phyloP scores from a whole-genome alignment of 768 basidiomycete species.

The Hirschioporus abietinus region DNA sequence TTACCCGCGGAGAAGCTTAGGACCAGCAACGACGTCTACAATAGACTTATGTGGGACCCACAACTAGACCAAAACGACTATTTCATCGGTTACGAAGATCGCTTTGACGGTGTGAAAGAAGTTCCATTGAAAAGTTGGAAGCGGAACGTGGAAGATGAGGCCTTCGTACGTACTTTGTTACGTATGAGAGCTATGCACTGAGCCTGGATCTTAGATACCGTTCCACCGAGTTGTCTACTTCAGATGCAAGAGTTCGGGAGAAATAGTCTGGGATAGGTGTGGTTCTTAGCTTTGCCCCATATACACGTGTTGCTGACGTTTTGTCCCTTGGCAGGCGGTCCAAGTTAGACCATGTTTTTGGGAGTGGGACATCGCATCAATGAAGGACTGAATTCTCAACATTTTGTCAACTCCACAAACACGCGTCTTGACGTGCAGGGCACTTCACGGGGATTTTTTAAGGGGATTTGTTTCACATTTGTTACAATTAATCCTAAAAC shows the following conservation, averaged over 20 bases:
- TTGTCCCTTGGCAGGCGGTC: slow-evolving; percentile 6
- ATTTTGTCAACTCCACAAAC: not conserved
- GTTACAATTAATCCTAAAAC: not conserved
- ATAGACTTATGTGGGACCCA: slow-evolving; percentile 21
- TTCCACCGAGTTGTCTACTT: slow-evolving; percentile 21
- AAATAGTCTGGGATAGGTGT: slow-evolving; percentile 18
- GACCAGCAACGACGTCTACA: slow-evolving; percentile 19
- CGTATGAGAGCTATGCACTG: not conserved
- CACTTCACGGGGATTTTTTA: not conserved
- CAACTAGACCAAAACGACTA: slow-evolving; percentile 13
- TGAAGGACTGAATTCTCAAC: not conserved
- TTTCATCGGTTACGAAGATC: slow-evolving; percentile 21
- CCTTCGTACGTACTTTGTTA: slow-evolving; percentile 15
- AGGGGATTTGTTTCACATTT: not conserved
- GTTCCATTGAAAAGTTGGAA: slow-evolving; percentile 16
- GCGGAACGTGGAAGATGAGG: slow-evolving; percentile 20
- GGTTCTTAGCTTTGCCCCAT: not conserved
- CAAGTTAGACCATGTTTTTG: slow-evolving; percentile 19
- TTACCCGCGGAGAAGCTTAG: slow-evolving; percentile 16
- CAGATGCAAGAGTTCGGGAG: slow-evolving; percentile 13
- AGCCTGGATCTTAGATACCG: slow-evolving; percentile 15
- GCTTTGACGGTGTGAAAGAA: slow-evolving; percentile 19
- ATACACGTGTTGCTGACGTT: not conserved
- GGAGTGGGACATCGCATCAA: slow-evolving; percentile 13
- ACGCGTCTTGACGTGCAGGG: not conserved